Conservation (phyloP, 208 protist genomes). For the Leptomonas seymouri region DNA sequence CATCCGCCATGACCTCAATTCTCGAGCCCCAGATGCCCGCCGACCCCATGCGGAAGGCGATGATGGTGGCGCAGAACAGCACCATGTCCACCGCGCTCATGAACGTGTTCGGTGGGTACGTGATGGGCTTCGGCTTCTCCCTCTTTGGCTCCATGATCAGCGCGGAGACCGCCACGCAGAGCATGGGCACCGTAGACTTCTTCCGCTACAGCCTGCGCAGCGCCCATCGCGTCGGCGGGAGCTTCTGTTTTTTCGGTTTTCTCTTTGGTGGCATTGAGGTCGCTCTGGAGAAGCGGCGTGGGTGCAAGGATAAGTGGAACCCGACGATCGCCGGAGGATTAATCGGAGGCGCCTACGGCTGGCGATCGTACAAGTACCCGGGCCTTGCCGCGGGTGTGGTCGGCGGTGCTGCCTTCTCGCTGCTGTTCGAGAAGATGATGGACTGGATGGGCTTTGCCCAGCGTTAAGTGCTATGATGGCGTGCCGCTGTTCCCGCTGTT, state of each 20-base stretch:
- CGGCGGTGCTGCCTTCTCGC: constrained; percentile 70
- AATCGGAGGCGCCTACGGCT: constrained; percentile 81
- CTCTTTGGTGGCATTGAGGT: constrained; percentile 90
- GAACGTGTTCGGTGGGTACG: constrained; percentile 81
- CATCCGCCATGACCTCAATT: constrained; percentile 47
- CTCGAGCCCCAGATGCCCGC: constrained; percentile 64
- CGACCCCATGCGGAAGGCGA: constrained; percentile 68
- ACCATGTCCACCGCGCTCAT: constrained; percentile 61
- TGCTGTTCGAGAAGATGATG: constrained; percentile 83
- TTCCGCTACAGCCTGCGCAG: constrained; percentile 77
- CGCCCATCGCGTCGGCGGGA: constrained; percentile 61
- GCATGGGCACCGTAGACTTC: constrained; percentile 90
- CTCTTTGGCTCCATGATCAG: constrained; percentile 90
- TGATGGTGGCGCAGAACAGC: constrained; percentile 64
- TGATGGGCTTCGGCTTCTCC: constrained; percentile 89
- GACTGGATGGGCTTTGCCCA: constrained; percentile 75
- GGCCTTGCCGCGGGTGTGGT: constrained; percentile 69
- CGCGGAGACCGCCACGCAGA: constrained; percentile 84
- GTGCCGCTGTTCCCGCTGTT: background rate
- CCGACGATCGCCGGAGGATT: constrained; percentile 72
- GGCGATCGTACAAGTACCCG: constrained; percentile 78
- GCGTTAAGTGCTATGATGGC: constrained; percentile 48
- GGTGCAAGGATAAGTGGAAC: constrained; percentile 87
- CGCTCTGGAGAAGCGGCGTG: constrained; percentile 91
- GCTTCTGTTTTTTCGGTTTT: constrained; percentile 90